Conservation (phyloP, 257 asterid species). For the Nicotiana undulata region DNA sequence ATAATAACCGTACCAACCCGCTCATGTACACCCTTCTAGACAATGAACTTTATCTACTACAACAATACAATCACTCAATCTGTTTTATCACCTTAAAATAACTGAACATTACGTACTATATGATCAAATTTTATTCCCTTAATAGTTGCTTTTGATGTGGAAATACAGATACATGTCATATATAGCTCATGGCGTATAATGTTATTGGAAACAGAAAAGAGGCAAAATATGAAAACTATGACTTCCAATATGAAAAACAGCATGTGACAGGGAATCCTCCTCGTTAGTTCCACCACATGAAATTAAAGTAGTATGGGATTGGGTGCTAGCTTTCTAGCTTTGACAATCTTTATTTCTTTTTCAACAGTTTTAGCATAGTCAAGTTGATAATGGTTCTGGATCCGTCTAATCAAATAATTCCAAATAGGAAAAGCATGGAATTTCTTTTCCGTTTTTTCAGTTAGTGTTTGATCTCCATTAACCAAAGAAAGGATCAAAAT, state of each 20-base stretch:
- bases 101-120: no score
- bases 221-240: neutral
- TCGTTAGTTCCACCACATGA: neutral
- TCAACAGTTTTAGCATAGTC: neutral
- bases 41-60: no score
- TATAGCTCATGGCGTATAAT: neutral
- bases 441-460: no score
- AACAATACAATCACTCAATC: no score
- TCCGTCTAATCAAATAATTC: neutral
- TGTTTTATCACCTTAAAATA: no score
- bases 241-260: neutral
- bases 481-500: neutral
- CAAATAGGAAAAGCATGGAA: neutral
- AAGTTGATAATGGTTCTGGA: neutral
- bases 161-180: no score
- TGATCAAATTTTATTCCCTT: no score
- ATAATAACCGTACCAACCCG: no score
- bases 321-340: neutral
- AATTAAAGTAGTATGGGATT: neutral
- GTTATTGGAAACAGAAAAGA: neutral
- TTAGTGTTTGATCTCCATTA: neutral
- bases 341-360: neutral
- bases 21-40: no score
- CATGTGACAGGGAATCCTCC: neutral
- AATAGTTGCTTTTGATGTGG: no score